These are phyloP conservation scores for Fragilariopsis cylindrus DNA, from an alignment of 108 stramenopile species.

Conservation along the genomic window DNA sequence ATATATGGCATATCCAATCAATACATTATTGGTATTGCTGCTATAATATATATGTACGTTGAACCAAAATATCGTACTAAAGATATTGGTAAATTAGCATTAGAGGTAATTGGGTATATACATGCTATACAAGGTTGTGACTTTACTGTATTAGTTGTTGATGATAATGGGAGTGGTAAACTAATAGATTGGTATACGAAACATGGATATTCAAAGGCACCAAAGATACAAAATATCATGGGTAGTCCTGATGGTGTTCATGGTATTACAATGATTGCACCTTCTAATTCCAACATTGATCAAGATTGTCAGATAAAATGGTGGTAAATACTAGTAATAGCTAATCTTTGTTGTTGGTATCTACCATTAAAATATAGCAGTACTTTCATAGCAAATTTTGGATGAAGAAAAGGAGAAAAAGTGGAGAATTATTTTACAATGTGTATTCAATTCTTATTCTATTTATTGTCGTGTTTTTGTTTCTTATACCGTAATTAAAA, in stretches of 20 bases:
- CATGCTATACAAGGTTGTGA: constrained; percentile 64
- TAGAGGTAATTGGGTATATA: constrained; percentile 73
- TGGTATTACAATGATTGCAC: constrained; percentile 79
- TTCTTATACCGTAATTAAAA: too few species aligned
- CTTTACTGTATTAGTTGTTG: constrained; percentile 75
- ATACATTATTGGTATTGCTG: constrained; percentile 46
- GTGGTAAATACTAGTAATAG: constrained; percentile 45
- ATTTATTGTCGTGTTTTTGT: too few species aligned
- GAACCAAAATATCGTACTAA: constrained; percentile 62
- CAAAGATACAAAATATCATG: constrained; percentile 66
- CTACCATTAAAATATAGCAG: too few species aligned
- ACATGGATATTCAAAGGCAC: constrained; percentile 60
- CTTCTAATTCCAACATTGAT: constrained; percentile 51
- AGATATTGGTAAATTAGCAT: constrained; percentile 60
- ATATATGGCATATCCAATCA: constrained; percentile 45
- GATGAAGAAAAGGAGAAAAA: too few species aligned
- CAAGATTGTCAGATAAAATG: constrained; percentile 55
- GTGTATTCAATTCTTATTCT: too few species aligned
- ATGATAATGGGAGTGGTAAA: constrained; percentile 69
- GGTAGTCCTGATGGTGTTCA: constrained; percentile 59
- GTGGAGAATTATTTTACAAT: too few species aligned
- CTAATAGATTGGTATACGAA: constrained; percentile 75
- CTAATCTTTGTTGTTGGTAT: too few species aligned
- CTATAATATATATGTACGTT: constrained; percentile 86
- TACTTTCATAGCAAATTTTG: too few species aligned